Percentiles rank a stretch among this genome's conserved stretches.
Evolutionary conservation across 2,329 filamentous ascomycete genomes (phyloP).

Genomic region (Fusarium sp.): DNA sequence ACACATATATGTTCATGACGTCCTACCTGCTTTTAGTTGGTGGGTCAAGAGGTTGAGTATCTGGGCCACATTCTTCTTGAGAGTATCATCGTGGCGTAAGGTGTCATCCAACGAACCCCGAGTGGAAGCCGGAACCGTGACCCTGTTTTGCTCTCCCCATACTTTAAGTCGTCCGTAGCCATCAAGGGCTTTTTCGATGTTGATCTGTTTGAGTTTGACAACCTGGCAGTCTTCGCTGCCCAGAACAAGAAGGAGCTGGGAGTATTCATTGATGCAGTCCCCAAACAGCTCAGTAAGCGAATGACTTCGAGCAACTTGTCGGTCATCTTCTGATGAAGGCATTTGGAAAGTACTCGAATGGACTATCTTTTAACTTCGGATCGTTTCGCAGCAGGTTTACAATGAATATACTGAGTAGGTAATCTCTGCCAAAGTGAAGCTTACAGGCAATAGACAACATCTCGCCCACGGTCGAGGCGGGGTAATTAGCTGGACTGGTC

Average conservation of each 20-base stretch:
- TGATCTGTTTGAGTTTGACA: background rate
- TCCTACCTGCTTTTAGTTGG: background rate
- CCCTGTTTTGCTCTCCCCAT: background rate
- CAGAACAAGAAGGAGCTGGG: rapidly evolving
- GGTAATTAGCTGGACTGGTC: too few species aligned
- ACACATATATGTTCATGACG: background rate
- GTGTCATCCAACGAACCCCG: background rate
- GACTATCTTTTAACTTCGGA: too few species aligned
- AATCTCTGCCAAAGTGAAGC: too few species aligned
- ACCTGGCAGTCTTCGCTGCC: background rate
- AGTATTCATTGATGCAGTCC: background rate
- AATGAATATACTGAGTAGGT: too few species aligned
- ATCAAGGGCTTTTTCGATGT: rapidly evolving
- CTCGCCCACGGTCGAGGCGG: too few species aligned
- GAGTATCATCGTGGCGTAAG: background rate
- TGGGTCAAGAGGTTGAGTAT: background rate
- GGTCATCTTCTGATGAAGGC: background rate
- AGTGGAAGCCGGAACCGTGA: rapidly evolving
- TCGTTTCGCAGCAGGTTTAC: too few species aligned
- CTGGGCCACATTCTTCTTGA: background rate
- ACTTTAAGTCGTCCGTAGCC: background rate
- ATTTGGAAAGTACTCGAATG: background rate
- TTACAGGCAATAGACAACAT: too few species aligned
- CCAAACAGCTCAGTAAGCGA: rapidly evolving
- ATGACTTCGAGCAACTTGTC: background rate